Evolutionary conservation across 192 early-diverging fungal genomes (phyloP), one percentile per base, ranked within the genome.

Genomic region (Pilaira anomala): DNA sequence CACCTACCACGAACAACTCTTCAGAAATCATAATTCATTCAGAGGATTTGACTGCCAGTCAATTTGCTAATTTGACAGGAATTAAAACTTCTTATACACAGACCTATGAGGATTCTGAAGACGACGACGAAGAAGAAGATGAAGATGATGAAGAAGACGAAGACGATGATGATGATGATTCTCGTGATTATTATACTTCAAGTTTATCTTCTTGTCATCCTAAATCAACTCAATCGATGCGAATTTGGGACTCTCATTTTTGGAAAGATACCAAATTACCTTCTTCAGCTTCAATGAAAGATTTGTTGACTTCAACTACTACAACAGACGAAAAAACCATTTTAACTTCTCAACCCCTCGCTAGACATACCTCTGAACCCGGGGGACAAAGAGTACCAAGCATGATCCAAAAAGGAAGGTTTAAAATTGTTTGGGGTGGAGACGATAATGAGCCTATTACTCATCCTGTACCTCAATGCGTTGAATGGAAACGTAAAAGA

Each of bases 11-110:
- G n/a, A n/a, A n/a, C n/a, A n/a, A n/a, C n/a, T 45, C 62, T 3
- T 48, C 21, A 22, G 39, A 62, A 39, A 50, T 48, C 18, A 39
- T 39, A 2, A 60, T 62, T 21, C 48, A 48, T 19, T 66, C 58
- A 13, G 65, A 73, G 49, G 65, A 73, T 26, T 41, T 73, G 53
- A 73, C 71, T 2, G 71, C 65, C 13, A 57, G 65, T 18, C 61
- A 67, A 44, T 67, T 67, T 63, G 71, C 71, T 13, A 22, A 67
- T 30, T 25, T 67, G 42, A 63, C 65, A 24, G 71, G 71, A 12
- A 67, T 73, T 33, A 67, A 65, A 24, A 59, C 57, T 18, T 42
- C 33, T 8, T 39, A 56, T 16, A 48, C 39, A 11, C 28, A 19
- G n/a, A 29, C 25, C n/a, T 18, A 44, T 24, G 18, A 29, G 2